Evolutionary conservation across 495 filamentous ascomycete genomes (phyloP).

Genomic region (Xylaria nigripes): DNA sequence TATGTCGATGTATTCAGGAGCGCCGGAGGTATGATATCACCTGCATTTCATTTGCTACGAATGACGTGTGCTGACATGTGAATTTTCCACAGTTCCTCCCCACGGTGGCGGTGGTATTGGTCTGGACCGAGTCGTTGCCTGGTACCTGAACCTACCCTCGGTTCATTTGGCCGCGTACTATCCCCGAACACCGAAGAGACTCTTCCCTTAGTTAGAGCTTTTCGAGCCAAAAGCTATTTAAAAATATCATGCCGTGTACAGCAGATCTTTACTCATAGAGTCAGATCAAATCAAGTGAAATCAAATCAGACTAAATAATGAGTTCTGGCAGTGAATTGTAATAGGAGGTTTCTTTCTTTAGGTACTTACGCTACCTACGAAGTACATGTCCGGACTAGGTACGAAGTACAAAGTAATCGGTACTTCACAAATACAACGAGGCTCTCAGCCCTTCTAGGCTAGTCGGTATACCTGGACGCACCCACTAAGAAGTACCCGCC

Average conservation of each 20-base stretch:
- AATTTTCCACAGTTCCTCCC: conserved; percentile 40
- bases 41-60: background rate
- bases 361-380: background rate
- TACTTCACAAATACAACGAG: background rate
- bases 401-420: background rate
- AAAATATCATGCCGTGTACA: background rate
- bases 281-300: no score
- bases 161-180: conserved; percentile 72
- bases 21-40: conserved; percentile 40
- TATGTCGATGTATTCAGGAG: conserved; percentile 76
- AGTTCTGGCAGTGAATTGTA: no score
- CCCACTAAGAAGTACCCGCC: no score
- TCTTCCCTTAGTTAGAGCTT: conserved; percentile 43
- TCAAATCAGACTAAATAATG: background rate
- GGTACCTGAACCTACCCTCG: conserved; percentile 76
- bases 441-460: no score
- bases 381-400: background rate
- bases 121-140: conserved; percentile 81
- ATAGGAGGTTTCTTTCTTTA: background rate
- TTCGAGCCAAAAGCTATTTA: background rate
- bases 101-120: conserved; percentile 86
- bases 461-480: no score
- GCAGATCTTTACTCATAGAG: background rate
- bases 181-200: conserved; percentile 76
- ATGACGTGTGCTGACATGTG: background rate